Evolutionary conservation across 352 stramenopile genomes (phyloP), one percentile per base, ranked within the genome.

Genomic region (Globisporangium spinosum): DNA sequence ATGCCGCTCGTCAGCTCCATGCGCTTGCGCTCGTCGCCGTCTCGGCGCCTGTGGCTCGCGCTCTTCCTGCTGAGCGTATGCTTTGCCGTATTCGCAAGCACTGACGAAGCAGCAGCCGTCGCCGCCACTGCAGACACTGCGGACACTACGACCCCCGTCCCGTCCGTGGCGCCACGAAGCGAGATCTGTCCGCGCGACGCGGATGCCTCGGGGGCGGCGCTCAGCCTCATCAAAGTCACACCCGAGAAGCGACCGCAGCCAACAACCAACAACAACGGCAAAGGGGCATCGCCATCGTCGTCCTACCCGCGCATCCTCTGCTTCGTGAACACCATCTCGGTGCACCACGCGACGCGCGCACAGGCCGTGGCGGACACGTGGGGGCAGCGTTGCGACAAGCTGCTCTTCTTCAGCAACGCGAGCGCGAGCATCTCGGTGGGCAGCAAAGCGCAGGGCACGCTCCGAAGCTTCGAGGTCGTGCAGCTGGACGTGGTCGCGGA

Each of bases 331-430:
- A 94, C 83, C 2, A 91, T 94, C 69, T 90, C 83, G 38, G 71
- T 87, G 59, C 77, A 91, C 54, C 86, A 90, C 70, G 68, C 69
- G 67, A 83, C 72, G 2, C 79, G 78, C 58, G 80, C 85, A 4
- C 84, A 87, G 66, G 73, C 84, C 22, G 83, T 92, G 20, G 83
- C 83, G 25, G 84, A 93, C 56, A 94, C 87, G 38, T 94, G 87
- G 87, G 87, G 87, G 22, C 84, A 92, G 67, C 83, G 85, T 32
- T 94, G 87, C 66, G 80, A 90, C 67, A 81, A 87, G 51, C 78
- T 94, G 49, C 62, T 94, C 59, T 94, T 94, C 68, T 93, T 94
- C 73, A 94, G 86, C 73, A 93, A 94, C 65, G 78, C 68, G 13
- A 89, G 64, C 13, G 81, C 82, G 53, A 76, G 65, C 3, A 79